Evolutionary conservation across 2,329 filamentous ascomycete species (phyloP).

Genomic region (Apiospora sp.): DNA sequence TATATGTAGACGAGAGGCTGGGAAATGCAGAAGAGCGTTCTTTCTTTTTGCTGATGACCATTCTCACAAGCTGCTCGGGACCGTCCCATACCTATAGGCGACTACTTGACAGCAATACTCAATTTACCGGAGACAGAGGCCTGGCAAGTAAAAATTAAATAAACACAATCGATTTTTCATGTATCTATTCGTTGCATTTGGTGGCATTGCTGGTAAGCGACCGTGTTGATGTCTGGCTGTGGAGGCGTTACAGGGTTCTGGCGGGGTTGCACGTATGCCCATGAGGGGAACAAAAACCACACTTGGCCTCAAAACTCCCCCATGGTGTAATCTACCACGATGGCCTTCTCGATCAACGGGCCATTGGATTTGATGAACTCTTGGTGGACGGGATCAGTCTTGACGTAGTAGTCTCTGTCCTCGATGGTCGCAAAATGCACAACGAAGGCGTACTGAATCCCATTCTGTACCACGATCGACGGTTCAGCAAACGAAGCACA

Average conservation of each 20-base stretch:
- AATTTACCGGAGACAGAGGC: background rate
- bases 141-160: background rate
- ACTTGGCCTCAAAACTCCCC: constrained; percentile 8
- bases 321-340: constrained; percentile 47
- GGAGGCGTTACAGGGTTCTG: background rate
- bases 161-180: background rate
- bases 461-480: constrained; percentile 40
- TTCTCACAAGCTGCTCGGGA: background rate
- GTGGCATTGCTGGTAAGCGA: background rate
- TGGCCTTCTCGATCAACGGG: constrained; percentile 45
- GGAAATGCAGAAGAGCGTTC: background rate
- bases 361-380: constrained; percentile 46
- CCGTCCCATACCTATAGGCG: no score
- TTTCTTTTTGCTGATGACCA: background rate
- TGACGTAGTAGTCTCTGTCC: constrained; percentile 53
- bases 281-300: background rate
- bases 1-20: background rate
- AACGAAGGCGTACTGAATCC: constrained; percentile 52
- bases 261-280: background rate
- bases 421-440: constrained; percentile 48
- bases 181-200: background rate
- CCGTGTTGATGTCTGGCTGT: background rate
- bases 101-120: no score
- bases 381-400: constrained; percentile 48
- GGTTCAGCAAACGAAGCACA: background rate